Conservation (phyloP, 1,284 basidiomycete species). For the Cutaneotrichosporon arboriforme region DNA sequence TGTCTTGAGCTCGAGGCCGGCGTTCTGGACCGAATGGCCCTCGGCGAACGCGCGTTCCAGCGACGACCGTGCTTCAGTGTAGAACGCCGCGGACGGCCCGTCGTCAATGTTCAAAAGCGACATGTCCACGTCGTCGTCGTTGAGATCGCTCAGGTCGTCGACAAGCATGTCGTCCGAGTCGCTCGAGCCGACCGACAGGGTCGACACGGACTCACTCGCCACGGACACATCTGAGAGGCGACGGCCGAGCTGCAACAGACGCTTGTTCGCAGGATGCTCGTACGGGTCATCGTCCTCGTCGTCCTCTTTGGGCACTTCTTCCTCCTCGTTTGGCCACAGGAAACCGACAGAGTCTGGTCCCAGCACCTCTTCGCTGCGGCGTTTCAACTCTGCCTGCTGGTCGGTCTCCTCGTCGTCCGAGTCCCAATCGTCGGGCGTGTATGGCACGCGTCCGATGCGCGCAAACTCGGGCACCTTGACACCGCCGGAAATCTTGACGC, state of each 20-base stretch:
- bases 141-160: constrained; percentile 20
- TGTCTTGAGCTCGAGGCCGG: constrained; percentile 43
- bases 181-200: constrained; percentile 44
- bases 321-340: constrained; percentile 48
- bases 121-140: constrained; percentile 17
- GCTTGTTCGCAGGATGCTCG: constrained; percentile 47
- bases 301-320: constrained; percentile 33
- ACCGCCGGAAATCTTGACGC: constrained; percentile 65
- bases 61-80: constrained; percentile 37
- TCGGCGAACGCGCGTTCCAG: constrained; percentile 46
- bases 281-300: constrained; percentile 46
- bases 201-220: constrained; percentile 37
- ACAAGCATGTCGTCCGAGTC: constrained; percentile 27
- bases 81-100: constrained; percentile 35
- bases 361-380: constrained; percentile 24
- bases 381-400: constrained; percentile 33
- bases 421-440: constrained; percentile 65
- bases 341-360: constrained; percentile 42
- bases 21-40: constrained; percentile 43
- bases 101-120: constrained; percentile 25
- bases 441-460: constrained; percentile 67
- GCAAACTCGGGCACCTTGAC: constrained; percentile 66
- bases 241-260: constrained; percentile 44
- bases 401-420: constrained; percentile 54
- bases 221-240: constrained; percentile 33